Conservation (phyloP, 495 filamentous ascomycete species). For the Penicillium herquei region DNA sequence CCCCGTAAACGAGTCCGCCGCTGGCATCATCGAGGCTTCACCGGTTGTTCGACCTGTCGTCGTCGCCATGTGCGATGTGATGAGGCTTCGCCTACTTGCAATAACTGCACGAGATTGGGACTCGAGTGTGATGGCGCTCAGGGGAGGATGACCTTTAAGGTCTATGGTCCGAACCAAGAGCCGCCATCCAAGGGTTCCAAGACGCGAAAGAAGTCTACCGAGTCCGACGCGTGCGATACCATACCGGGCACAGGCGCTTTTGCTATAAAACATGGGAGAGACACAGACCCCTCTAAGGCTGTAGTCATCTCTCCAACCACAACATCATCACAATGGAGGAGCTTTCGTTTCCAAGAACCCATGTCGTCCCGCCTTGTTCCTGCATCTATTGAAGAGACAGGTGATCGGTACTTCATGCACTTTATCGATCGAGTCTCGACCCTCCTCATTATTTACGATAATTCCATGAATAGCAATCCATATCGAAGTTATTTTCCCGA, state of each 20-base stretch:
- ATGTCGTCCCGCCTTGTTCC: constrained; percentile 20
- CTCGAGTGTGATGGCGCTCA: constrained; percentile 41
- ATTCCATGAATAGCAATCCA: constrained; percentile 35
- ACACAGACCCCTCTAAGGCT: constrained; percentile 5
- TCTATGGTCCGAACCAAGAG: constrained; percentile 34
- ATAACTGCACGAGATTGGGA: constrained; percentile 38
- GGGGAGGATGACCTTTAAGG: constrained; percentile 44
- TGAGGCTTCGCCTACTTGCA: constrained; percentile 41
- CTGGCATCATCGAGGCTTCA: constrained; percentile 42
- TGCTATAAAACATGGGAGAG: constrained; percentile 8
- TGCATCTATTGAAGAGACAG: constrained; percentile 23
- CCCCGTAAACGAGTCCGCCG: constrained; percentile 44
- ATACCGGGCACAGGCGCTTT: constrained; percentile 10
- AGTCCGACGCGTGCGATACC: constrained; percentile 11
- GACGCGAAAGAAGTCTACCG: constrained; percentile 22
- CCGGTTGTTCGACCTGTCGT: constrained; percentile 42
- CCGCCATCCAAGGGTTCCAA: constrained; percentile 13
- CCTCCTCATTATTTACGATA: constrained; percentile 40
- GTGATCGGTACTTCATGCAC: constrained; percentile 38
- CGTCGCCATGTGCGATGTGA: constrained; percentile 46
- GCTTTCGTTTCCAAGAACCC: constrained; percentile 26
- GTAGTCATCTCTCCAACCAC: constrained; percentile 27
- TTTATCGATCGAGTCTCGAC: constrained; percentile 40
- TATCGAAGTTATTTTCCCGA: constrained; percentile 38
- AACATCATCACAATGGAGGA: constrained; percentile 7